Conservation (phyloP, 192 early-diverging fungal species). For the Glomus cerebriforme region DNA sequence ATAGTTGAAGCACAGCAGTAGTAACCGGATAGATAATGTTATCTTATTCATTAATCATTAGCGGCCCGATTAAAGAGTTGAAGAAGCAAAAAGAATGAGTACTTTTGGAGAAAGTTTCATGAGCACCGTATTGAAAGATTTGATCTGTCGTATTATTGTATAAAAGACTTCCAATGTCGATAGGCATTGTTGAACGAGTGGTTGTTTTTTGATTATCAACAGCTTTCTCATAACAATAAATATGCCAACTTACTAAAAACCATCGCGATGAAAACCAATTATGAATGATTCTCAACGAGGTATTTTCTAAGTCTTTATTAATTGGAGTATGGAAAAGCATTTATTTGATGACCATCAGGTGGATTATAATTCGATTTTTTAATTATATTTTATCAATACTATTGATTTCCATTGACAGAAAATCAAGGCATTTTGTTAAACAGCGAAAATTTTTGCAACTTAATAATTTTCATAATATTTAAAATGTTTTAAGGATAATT, state of each 20-base stretch:
- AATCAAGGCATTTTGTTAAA: constrained; percentile 59
- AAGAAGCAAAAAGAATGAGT: constrained; percentile 35
- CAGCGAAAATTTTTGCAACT: constrained; percentile 35
- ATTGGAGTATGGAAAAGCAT: constrained; percentile 54
- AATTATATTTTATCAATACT: neutral
- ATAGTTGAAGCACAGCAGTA: constrained; percentile 41
- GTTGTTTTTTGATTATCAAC: constrained; percentile 8
- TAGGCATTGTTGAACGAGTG: neutral
- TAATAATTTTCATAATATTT: neutral
- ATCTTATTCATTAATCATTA: constrained; percentile 50
- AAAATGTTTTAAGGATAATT: constrained; percentile 44
- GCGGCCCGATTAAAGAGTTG: constrained; percentile 31
- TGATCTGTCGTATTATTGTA: constrained; percentile 39
- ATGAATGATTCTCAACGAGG: constrained; percentile 43
- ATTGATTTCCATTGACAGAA: constrained; percentile 36
- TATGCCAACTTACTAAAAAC: constrained; percentile 57
- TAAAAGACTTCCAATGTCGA: constrained; percentile 14
- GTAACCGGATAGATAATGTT: constrained; percentile 48
- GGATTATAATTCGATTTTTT: neutral
- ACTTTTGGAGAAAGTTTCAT: constrained; percentile 48
- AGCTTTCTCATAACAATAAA: constrained; percentile 51
- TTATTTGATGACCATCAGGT: constrained; percentile 71
- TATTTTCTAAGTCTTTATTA: constrained; percentile 51
- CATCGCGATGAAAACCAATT: constrained; percentile 36
- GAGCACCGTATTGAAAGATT: constrained; percentile 50